Evolutionary conservation across 2,329 filamentous ascomycete genomes (phyloP).

Genomic region (Metarhizium robertsii): DNA sequence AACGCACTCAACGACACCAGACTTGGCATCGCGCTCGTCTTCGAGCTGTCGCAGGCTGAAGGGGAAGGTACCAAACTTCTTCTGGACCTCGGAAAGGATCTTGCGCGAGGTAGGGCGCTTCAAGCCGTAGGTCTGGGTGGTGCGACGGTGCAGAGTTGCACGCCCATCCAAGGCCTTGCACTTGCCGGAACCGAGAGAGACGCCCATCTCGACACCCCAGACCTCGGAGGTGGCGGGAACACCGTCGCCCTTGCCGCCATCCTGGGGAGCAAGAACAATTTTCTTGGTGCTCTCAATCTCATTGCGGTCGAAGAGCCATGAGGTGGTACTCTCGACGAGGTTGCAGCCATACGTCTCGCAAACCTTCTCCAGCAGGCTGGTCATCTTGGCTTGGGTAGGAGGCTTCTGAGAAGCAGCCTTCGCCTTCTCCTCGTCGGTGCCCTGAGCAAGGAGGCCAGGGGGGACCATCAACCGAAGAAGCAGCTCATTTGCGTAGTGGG

Average conservation of each 20-base stretch:
- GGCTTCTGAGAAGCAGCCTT: constrained; percentile 78
- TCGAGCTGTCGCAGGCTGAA: constrained; percentile 96
- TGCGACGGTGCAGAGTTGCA: constrained; percentile 86
- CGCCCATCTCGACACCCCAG: constrained; percentile 94
- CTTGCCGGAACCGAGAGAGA: constrained; percentile 86
- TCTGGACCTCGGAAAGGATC: constrained; percentile 86
- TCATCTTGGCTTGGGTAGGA: constrained; percentile 80
- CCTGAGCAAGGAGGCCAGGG: constrained; percentile 72
- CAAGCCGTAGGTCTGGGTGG: constrained; percentile 80
- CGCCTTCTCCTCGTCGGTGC: constrained; percentile 90
- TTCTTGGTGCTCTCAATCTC: constrained; percentile 98
- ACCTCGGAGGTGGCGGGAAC: constrained; percentile 82
- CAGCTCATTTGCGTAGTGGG: constrained; percentile 91
- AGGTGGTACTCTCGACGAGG: constrained; percentile 95
- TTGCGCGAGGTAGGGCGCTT: constrained; percentile 92
- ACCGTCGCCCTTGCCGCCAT: constrained; percentile 87
- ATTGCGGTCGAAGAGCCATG: constrained; percentile 92
- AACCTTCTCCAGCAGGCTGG: constrained; percentile 79
- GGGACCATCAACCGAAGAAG: constrained; percentile 86
- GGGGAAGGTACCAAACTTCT: constrained; percentile 96
- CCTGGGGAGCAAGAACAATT: constrained; percentile 82
- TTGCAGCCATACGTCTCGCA: constrained; percentile 85
- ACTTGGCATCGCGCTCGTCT: constrained; percentile 94
- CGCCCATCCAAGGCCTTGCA: constrained; percentile 86
- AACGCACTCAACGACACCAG: constrained; percentile 89